Evolutionary conservation across 2,329 filamentous ascomycete genomes (phyloP).

Genomic region (Ambrosiella beaveri): DNA sequence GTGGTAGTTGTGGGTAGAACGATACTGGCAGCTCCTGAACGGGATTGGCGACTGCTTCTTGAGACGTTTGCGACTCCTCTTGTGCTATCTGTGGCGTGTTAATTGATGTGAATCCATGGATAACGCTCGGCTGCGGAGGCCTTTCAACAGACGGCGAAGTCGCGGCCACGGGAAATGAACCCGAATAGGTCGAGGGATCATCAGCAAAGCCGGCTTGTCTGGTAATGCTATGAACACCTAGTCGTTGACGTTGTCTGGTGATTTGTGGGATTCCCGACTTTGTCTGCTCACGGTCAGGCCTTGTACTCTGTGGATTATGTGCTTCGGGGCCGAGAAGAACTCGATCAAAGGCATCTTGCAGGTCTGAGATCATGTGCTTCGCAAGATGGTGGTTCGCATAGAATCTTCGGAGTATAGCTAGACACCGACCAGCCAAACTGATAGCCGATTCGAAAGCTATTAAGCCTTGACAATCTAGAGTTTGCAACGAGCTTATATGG

Average conservation of each 20-base stretch:
- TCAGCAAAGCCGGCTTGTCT: slow-evolving; percentile 24
- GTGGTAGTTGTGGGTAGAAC: background rate
- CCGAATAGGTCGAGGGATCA: slow-evolving; percentile 14
- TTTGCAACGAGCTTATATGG: slow-evolving; percentile 16
- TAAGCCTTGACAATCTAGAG: slow-evolving; percentile 13
- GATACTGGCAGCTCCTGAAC: background rate
- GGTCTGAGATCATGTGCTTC: slow-evolving; percentile 17
- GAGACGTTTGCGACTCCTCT: background rate
- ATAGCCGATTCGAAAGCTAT: slow-evolving; percentile 15
- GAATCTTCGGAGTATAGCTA: slow-evolving; percentile 17
- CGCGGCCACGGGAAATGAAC: background rate
- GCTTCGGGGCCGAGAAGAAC: background rate
- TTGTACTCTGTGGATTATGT: background rate
- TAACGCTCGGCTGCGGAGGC: background rate
- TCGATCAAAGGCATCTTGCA: slow-evolving; percentile 16
- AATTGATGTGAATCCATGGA: background rate
- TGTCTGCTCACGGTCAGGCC: background rate
- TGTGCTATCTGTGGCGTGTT: background rate
- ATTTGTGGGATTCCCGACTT: slow-evolving; percentile 16
- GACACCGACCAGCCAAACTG: slow-evolving; percentile 17
- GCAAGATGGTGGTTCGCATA: slow-evolving; percentile 5
- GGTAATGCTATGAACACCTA: slow-evolving; percentile 25
- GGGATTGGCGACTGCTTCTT: background rate
- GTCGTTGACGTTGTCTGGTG: slow-evolving; percentile 18
- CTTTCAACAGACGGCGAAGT: background rate